Evolutionary conservation across 768 basidiomycete genomes (phyloP).

Genomic region (Russula griseocarnosa): DNA sequence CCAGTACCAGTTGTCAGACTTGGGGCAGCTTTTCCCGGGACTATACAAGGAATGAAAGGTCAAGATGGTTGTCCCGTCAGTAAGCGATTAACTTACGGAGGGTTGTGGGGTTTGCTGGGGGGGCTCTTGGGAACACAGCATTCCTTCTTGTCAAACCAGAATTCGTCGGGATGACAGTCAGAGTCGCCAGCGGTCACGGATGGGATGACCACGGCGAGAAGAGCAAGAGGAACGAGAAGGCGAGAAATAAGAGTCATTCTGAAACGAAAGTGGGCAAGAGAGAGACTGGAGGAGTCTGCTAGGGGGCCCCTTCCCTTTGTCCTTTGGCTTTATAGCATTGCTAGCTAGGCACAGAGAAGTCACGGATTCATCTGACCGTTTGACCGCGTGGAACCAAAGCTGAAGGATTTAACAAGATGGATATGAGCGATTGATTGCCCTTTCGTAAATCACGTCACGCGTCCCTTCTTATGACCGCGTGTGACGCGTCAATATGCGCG

Average conservation of each 20-base stretch:
- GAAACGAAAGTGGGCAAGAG: constrained; percentile 30
- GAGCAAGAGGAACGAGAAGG: neutral
- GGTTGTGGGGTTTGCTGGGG: constrained; percentile 38
- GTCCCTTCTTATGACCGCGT: too few relatives aligned
- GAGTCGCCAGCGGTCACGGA: constrained; percentile 32
- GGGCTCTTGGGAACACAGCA: constrained; percentile 30
- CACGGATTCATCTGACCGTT: too few relatives aligned
- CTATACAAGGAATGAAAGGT: neutral
- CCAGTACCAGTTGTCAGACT: constrained; percentile 16
- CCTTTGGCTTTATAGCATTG: too few relatives aligned
- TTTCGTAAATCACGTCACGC: too few relatives aligned
- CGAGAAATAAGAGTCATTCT: constrained; percentile 38
- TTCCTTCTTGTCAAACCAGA: constrained; percentile 21
- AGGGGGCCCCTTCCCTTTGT: too few relatives aligned
- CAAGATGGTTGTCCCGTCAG: neutral
- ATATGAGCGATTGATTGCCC: too few relatives aligned
- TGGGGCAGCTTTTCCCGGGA: constrained; percentile 18
- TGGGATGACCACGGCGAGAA: constrained; percentile 16
- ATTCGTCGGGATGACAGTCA: constrained; percentile 31
- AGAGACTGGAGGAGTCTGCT: neutral
- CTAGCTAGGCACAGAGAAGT: too few relatives aligned
- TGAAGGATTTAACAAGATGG: too few relatives aligned
- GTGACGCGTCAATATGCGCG: too few relatives aligned
- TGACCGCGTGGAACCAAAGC: neutral
- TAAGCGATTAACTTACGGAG: constrained; percentile 33